Evolutionary conservation across 139 green algal species (phyloP).

Genomic region (Coelastrella sp.): DNA sequence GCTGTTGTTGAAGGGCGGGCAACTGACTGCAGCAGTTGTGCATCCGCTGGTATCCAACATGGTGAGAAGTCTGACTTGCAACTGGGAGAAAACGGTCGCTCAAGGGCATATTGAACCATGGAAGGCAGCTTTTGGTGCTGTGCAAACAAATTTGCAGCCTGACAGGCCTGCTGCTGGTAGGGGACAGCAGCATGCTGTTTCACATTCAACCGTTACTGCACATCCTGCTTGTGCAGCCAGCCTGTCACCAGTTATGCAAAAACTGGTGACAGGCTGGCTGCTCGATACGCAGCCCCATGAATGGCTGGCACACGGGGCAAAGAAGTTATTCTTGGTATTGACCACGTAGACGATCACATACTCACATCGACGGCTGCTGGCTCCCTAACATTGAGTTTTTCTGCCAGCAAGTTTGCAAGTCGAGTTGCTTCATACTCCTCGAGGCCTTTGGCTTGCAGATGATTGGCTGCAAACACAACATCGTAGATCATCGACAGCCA

Average conservation of each 20-base stretch:
- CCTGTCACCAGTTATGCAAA: too few relatives aligned
- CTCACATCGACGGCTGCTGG: conserved; percentile 37
- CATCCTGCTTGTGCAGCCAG: background rate
- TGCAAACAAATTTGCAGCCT: too few relatives aligned
- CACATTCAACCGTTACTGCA: background rate
- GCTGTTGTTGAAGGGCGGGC: too few relatives aligned
- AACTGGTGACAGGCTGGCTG: too few relatives aligned
- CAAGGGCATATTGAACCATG: too few relatives aligned
- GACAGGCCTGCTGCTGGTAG: background rate
- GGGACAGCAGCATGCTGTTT: background rate
- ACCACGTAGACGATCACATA: background rate
- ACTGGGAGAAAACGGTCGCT: too few relatives aligned
- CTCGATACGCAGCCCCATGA: background rate
- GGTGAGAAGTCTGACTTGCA: too few relatives aligned
- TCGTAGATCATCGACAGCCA: background rate
- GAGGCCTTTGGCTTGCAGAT: conserved; percentile 13
- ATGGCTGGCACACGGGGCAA: background rate
- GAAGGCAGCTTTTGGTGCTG: too few relatives aligned
- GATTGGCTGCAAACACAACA: conserved; percentile 17
- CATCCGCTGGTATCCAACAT: too few relatives aligned
- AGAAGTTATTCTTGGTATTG: background rate
- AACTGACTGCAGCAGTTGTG: too few relatives aligned
- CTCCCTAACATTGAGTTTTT: conserved; percentile 7
- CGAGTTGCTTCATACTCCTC: conserved; percentile 8
- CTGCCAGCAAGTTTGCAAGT: background rate